Conservation (phyloP, 2,329 filamentous ascomycete species). For the Fusarium lyarnte region DNA sequence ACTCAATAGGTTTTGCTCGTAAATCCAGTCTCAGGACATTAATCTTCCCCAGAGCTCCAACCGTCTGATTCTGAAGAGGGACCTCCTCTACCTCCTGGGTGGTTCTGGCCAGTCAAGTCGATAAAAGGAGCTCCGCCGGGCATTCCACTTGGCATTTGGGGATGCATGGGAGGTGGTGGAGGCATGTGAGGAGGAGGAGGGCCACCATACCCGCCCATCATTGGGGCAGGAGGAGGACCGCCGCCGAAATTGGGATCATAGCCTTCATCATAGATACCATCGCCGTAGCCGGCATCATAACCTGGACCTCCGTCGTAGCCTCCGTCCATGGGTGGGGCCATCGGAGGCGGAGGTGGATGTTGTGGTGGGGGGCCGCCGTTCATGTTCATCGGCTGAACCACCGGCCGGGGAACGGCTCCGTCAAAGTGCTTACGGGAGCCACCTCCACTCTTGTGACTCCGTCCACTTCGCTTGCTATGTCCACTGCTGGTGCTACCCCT, state of each 20-base stretch:
- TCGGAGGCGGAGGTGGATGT: slow-evolving; percentile 20
- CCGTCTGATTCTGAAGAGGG: slow-evolving; percentile 7
- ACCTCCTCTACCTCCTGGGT: slow-evolving; percentile 11
- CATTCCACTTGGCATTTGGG: slow-evolving; percentile 21
- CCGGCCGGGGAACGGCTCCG: slow-evolving; percentile 34
- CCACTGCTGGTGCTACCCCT: slow-evolving; percentile 30
- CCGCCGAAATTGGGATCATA: slow-evolving; percentile 24
- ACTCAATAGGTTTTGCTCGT: neutral
- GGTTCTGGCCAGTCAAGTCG: slow-evolving; percentile 38
- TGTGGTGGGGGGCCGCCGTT: slow-evolving; percentile 25
- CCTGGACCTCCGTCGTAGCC: slow-evolving; percentile 12
- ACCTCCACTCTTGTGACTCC: slow-evolving; percentile 29
- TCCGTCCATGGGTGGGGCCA: slow-evolving; percentile 34
- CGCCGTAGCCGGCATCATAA: slow-evolving; percentile 16
- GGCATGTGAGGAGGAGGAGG: slow-evolving; percentile 24
- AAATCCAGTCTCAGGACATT: neutral
- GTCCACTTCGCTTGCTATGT: slow-evolving; percentile 29
- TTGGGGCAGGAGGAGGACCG: slow-evolving; percentile 22
- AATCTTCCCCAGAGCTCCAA: slow-evolving; percentile 10
- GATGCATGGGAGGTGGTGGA: slow-evolving; percentile 30
- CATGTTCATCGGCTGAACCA: slow-evolving; percentile 28
- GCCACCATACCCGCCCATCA: neutral
- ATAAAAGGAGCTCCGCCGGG: slow-evolving; percentile 36
- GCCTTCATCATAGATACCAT: slow-evolving; percentile 24
- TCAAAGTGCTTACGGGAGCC: slow-evolving; percentile 40